Conservation (phyloP, 192 early-diverging fungal genomes). For the Allomyces arbusculus region DNA sequence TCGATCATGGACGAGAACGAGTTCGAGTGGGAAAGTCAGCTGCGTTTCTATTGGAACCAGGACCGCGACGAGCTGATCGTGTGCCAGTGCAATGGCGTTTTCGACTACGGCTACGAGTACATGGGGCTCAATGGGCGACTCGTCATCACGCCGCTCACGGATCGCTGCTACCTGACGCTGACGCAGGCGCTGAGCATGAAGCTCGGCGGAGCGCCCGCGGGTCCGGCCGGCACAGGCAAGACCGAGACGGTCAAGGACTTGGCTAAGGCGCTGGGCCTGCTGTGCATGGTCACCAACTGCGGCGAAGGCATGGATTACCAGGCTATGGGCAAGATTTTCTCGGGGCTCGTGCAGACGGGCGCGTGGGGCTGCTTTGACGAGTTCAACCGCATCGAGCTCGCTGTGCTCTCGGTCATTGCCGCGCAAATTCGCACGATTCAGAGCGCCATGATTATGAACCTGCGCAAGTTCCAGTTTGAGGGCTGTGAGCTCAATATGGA, state of each 20-base stretch:
- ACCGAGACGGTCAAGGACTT: constrained; percentile 97
- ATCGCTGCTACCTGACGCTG: constrained; percentile 94
- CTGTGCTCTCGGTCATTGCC: constrained; percentile 92
- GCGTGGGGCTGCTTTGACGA: constrained; percentile 99
- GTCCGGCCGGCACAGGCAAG: constrained; percentile 97
- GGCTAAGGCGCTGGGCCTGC: constrained; percentile 80
- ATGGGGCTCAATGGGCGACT: constrained; percentile 88
- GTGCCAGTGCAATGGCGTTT: constrained; percentile 79
- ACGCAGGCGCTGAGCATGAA: constrained; percentile 85
- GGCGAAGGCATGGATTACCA: constrained; percentile 99
- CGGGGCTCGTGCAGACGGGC: constrained; percentile 94
- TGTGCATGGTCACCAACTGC: constrained; percentile 97
- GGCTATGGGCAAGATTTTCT: constrained; percentile 99
- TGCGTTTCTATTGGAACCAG: constrained; percentile 76
- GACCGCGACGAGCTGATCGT: constrained; percentile 45
- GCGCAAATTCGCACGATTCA: constrained; percentile 99
- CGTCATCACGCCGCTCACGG: constrained; percentile 96
- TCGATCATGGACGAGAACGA: constrained; percentile 39
- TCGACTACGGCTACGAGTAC: constrained; percentile 95
- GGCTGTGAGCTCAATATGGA: constrained; percentile 69
- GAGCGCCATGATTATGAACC: constrained; percentile 51
- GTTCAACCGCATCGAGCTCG: constrained; percentile 96
- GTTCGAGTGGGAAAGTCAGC: constrained; percentile 89
- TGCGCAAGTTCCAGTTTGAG: constrained; percentile 78
- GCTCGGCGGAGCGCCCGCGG: constrained; percentile 93